Conservation (phyloP, 2,329 filamentous ascomycete genomes). For the Colletotrichum musicola region DNA sequence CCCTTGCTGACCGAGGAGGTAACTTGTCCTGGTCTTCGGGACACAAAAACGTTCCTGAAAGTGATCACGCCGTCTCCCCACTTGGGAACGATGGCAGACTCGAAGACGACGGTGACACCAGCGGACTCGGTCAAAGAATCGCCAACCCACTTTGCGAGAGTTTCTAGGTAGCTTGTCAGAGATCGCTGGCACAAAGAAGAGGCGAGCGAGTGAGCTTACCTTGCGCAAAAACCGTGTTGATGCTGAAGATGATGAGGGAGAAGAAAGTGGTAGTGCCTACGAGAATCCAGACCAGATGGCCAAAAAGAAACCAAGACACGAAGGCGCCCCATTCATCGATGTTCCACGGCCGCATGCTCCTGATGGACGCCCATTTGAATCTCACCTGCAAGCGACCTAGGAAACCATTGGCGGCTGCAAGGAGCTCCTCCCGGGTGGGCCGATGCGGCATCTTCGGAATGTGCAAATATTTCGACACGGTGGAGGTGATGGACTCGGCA, state of each 20-base stretch:
- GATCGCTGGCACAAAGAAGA: too few relatives aligned
- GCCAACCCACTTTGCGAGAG: slow-evolving; percentile 90
- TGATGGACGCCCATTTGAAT: slow-evolving; percentile 98
- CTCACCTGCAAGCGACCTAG: slow-evolving; percentile 90
- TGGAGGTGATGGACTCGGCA: slow-evolving; percentile 60
- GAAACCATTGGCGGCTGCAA: slow-evolving; percentile 92
- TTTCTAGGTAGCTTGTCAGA: slow-evolving; percentile 69
- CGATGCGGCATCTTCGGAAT: slow-evolving; percentile 82
- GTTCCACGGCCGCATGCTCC: slow-evolving; percentile 94
- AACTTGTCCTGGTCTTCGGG: slow-evolving; percentile 85
- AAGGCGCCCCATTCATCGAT: slow-evolving; percentile 96
- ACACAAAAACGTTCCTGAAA: slow-evolving; percentile 97
- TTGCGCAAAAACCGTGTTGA: slow-evolving; percentile 97
- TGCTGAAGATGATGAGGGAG: slow-evolving; percentile 87
- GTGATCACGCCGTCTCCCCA: slow-evolving; percentile 97
- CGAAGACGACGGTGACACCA: slow-evolving; percentile 93
- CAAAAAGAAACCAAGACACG: slow-evolving; percentile 91
- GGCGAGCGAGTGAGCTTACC: slow-evolving; percentile 60
- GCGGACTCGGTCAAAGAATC: slow-evolving; percentile 96
- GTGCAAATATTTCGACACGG: slow-evolving; percentile 71
- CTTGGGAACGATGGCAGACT: slow-evolving; percentile 96
- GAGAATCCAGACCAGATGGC: slow-evolving; percentile 95
- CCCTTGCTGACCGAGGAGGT: slow-evolving; percentile 91
- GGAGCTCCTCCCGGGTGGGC: slow-evolving; percentile 91
- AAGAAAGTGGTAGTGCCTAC: slow-evolving; percentile 98